Percentiles rank a stretch among this genome's conserved stretches.
phyloP scores from a whole-genome alignment of 805 yeast genomes.

The Candida insectorum region DNA sequence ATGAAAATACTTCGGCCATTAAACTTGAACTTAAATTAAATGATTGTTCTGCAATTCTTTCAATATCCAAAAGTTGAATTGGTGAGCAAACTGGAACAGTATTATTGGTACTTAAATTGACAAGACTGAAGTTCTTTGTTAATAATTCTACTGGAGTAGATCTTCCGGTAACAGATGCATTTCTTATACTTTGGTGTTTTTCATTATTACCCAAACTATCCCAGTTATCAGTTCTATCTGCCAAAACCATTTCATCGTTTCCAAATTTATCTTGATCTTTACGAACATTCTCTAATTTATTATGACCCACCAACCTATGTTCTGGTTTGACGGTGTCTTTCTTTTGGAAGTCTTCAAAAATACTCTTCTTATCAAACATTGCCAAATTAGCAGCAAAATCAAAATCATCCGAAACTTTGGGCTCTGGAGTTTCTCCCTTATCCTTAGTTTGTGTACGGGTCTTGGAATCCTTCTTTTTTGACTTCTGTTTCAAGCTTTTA shows the following conservation, averaged over 20 bases:
- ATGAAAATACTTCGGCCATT: conserved; percentile 64
- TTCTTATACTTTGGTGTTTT: conserved; percentile 7
- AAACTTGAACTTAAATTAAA: conserved; percentile 48
- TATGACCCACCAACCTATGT: conserved; percentile 71
- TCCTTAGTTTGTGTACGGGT: background rate
- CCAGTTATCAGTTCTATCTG: conserved; percentile 48
- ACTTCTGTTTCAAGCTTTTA: conserved; percentile 13
- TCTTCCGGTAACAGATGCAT: conserved; percentile 14
- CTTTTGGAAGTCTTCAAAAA: conserved; percentile 71
- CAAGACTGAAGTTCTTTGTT: conserved; percentile 17
- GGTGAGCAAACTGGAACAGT: conserved; percentile 66
- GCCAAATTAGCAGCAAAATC: conserved; percentile 82
- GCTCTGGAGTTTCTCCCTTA: background rate
- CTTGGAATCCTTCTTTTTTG: conserved; percentile 9
- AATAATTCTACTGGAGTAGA: conserved; percentile 12
- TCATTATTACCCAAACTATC: conserved; percentile 34
- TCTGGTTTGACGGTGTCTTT: conserved; percentile 59
- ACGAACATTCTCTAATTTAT: conserved; percentile 40
- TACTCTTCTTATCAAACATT: conserved; percentile 75
- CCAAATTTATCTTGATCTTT: conserved; percentile 48
- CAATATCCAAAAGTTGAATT: conserved; percentile 74
- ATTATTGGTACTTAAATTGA: conserved; percentile 19
- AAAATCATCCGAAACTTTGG: conserved; percentile 48
- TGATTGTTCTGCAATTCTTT: conserved; percentile 49
- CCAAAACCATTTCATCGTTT: conserved; percentile 70